phyloP scores from a whole-genome alignment of 2,329 filamentous ascomycete species.

The Fusarium sp. region DNA sequence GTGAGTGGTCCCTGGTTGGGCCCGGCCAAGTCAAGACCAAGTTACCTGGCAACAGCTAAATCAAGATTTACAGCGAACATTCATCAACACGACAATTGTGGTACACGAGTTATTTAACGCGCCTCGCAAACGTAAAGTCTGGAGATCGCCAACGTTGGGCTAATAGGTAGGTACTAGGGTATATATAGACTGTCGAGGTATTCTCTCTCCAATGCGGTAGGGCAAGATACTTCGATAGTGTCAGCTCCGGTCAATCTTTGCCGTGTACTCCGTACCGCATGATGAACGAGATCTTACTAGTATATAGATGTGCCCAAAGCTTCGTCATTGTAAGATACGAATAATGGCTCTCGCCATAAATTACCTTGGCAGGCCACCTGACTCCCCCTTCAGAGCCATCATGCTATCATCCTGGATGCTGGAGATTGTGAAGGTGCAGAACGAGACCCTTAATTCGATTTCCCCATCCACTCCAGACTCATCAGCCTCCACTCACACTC shows the following conservation, averaged over 20 bases:
- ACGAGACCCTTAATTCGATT: slow-evolving; percentile 35
- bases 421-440: slow-evolving; percentile 35
- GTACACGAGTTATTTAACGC: slow-evolving; percentile 6
- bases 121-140: slow-evolving; percentile 13
- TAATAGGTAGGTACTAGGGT: background rate
- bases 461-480: slow-evolving; percentile 33
- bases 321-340: background rate
- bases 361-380: background rate
- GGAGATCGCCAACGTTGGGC: background rate
- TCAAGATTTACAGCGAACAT: slow-evolving; percentile 3
- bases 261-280: background rate
- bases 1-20: slow-evolving; percentile 20
- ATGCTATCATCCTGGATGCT: slow-evolving; percentile 28
- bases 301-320: background rate
- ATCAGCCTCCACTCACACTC: slow-evolving; percentile 33
- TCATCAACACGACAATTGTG: slow-evolving; percentile 7
- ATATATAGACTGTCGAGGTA: background rate
- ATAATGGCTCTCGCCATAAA: background rate
- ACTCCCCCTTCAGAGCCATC: background rate
- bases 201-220: background rate
- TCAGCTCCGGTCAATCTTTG: background rate
- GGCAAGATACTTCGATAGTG: slow-evolving; percentile 7
- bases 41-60: slow-evolving; percentile 16
- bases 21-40: background rate
- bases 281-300: background rate